Evolutionary conservation across 176 grass and related monocot species (phyloP).

Genomic region (Ananas comosus): DNA sequence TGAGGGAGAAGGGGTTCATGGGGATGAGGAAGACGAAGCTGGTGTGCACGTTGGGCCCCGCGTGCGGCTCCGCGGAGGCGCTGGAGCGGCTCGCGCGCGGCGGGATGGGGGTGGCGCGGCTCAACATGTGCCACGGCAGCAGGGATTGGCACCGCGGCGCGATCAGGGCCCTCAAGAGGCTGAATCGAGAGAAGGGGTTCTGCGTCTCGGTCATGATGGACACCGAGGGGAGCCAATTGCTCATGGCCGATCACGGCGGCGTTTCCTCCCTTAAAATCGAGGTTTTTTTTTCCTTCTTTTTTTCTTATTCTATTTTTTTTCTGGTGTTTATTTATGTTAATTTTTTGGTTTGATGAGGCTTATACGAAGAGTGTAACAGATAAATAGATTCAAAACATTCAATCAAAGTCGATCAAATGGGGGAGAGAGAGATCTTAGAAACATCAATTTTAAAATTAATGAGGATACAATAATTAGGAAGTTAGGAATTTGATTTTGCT

Average conservation of each 20-base stretch:
- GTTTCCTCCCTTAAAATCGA: slow-evolving; percentile 44
- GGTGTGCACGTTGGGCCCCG: slow-evolving; percentile 57
- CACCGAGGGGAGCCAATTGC: slow-evolving; percentile 56
- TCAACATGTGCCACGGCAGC: slow-evolving; percentile 63
- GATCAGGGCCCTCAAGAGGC: slow-evolving; percentile 35
- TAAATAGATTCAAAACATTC: no score
- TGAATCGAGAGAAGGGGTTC: slow-evolving; percentile 57
- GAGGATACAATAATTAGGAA: background rate
- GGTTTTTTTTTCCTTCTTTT: slow-evolving; percentile 18
- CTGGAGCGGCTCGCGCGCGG: slow-evolving; percentile 50
- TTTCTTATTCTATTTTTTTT: background rate
- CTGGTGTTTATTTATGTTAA: no score
- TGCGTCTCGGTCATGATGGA: slow-evolving; percentile 66
- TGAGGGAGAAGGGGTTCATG: slow-evolving; percentile 65
- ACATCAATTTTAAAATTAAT: background rate
- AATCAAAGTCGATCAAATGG: no score
- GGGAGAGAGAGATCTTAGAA: no score
- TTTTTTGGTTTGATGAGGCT: no score
- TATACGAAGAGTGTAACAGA: background rate
- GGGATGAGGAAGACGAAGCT: slow-evolving; percentile 56
- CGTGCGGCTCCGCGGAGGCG: slow-evolving; percentile 17
- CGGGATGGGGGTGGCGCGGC: slow-evolving; percentile 54
- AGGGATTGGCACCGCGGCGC: slow-evolving; percentile 45
- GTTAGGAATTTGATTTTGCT: background rate
- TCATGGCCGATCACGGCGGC: slow-evolving; percentile 45